Evolutionary conservation across 2,329 filamentous ascomycete species (phyloP).

Genomic region (Neonectria ditissima): DNA sequence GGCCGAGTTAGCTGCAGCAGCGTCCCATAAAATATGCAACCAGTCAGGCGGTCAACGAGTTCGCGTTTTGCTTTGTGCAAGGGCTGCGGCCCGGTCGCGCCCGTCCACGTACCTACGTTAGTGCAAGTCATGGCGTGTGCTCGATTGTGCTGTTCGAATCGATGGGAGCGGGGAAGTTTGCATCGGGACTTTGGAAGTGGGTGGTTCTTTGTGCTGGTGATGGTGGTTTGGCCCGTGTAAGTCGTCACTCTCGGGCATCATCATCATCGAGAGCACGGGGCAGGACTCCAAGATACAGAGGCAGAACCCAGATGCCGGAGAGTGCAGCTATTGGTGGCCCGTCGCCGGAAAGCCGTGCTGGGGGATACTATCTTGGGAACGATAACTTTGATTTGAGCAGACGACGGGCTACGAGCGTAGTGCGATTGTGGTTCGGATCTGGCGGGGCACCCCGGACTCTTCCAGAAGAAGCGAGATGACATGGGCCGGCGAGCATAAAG

Average conservation of each 20-base stretch:
- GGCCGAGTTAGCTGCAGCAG: conserved; percentile 43
- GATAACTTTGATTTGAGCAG: conserved; percentile 42
- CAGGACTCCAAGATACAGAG: conserved; percentile 30
- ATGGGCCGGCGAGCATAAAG: conserved; percentile 44
- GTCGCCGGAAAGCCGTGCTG: conserved; percentile 20
- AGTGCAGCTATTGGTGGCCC: conserved; percentile 38
- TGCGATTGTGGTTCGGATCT: conserved; percentile 31
- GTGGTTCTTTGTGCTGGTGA: conserved; percentile 27
- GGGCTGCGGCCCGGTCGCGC: conserved; percentile 23
- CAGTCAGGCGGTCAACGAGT: conserved; percentile 47
- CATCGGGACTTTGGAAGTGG: conserved; percentile 25
- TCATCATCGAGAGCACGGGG: conserved; percentile 39
- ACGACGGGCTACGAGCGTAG: conserved; percentile 31
- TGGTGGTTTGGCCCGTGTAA: conserved; percentile 36
- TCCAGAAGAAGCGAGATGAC: conserved; percentile 49
- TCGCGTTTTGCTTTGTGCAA: conserved; percentile 40
- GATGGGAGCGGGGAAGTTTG: conserved; percentile 28
- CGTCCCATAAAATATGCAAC: conserved; percentile 49
- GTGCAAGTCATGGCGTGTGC: conserved; percentile 35
- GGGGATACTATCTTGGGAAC: conserved; percentile 31
- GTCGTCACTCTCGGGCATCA: conserved; percentile 31
- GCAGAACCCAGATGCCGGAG: conserved; percentile 34
- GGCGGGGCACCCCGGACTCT: conserved; percentile 44
- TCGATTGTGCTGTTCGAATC: conserved; percentile 9
- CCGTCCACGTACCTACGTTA: conserved; percentile 37